Conservation (phyloP, 352 stramenopile genomes). For the Plasmopara halstedii region DNA sequence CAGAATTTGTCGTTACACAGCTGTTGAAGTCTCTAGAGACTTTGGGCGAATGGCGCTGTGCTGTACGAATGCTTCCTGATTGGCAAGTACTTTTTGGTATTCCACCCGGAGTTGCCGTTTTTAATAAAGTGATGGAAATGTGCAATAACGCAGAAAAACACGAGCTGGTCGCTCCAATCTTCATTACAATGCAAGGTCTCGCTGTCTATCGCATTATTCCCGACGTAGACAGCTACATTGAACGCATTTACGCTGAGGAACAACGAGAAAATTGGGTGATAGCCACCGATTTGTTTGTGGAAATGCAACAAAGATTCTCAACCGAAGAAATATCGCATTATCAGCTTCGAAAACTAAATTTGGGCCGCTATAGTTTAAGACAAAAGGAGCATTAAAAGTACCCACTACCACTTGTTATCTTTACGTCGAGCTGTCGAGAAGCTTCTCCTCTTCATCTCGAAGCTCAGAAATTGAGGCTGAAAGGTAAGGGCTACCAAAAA, state of each 20-base stretch:
- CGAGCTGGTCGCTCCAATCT: slow-evolving; percentile 51
- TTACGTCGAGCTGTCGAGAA: slow-evolving; percentile 40
- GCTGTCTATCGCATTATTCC: slow-evolving; percentile 37
- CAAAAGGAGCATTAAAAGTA: slow-evolving; percentile 17
- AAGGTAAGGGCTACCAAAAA: slow-evolving; percentile 19
- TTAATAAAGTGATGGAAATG: slow-evolving; percentile 52
- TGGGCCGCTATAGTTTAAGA: slow-evolving; percentile 54
- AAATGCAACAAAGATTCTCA: slow-evolving; percentile 56
- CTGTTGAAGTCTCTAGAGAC: slow-evolving; percentile 43
- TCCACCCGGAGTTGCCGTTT: slow-evolving; percentile 34
- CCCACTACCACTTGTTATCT: not conserved
- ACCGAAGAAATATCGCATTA: slow-evolving; percentile 42
- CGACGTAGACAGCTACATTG: slow-evolving; percentile 55
- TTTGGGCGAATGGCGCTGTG: slow-evolving; percentile 38
- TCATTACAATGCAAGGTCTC: slow-evolving; percentile 54
- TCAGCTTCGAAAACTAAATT: slow-evolving; percentile 48
- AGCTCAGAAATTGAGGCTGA: slow-evolving; percentile 23
- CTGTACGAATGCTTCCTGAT: slow-evolving; percentile 40
- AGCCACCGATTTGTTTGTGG: slow-evolving; percentile 61
- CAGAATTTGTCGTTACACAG: slow-evolving; percentile 26
- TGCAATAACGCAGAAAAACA: slow-evolving; percentile 54
- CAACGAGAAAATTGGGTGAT: slow-evolving; percentile 55
- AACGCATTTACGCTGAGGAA: slow-evolving; percentile 65
- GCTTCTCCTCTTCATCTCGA: slow-evolving; percentile 43
- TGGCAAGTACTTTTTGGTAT: slow-evolving; percentile 35